These are phyloP conservation scores for Mycena rosella DNA, from an alignment of 768 basidiomycete species.

Conservation along the genomic window DNA sequence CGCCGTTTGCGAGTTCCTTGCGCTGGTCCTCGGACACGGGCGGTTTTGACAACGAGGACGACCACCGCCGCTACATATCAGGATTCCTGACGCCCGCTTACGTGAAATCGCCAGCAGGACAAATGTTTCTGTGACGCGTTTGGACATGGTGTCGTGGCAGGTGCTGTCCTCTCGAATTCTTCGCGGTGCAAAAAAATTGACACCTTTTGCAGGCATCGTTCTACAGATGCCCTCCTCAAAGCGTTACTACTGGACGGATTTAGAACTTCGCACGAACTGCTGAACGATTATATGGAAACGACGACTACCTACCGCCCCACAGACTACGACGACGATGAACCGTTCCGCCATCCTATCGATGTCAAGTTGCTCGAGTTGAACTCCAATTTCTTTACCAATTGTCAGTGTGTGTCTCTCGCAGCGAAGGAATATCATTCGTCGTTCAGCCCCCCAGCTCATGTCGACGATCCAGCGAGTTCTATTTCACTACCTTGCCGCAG, in stretches of 20 bases:
- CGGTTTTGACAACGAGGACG: slow-evolving; percentile 18
- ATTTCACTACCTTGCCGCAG: slow-evolving; percentile 2
- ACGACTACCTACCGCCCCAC: background rate
- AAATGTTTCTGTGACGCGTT: slow-evolving; percentile 15
- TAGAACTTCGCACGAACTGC: slow-evolving; percentile 1
- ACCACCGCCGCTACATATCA: slow-evolving; percentile 15
- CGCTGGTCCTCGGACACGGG: slow-evolving; percentile 19
- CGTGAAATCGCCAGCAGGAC: slow-evolving; percentile 4
- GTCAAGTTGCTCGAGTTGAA: no score
- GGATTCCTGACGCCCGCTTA: slow-evolving; percentile 24
- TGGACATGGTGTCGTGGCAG: slow-evolving; percentile 32
- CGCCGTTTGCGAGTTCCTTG: background rate
- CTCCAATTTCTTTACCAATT: no score
- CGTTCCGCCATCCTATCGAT: background rate
- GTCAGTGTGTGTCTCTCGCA: no score
- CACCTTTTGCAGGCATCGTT: slow-evolving; percentile 22
- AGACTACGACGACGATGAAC: slow-evolving; percentile 3
- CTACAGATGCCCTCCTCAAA: slow-evolving; percentile 22
- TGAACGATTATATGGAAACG: slow-evolving; percentile 2
- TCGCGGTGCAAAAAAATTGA: background rate
- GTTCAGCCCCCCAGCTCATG: background rate
- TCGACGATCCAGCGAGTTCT: slow-evolving; percentile 5
- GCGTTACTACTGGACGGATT: slow-evolving; percentile 9
- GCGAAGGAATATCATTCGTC: background rate
- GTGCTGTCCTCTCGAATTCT: background rate